A percentile compares a stretch with the other conserved stretches of the same genome.
Conservation (phyloP, 2,329 filamentous ascomycete genomes). For the Colletotrichum sp. region DNA sequence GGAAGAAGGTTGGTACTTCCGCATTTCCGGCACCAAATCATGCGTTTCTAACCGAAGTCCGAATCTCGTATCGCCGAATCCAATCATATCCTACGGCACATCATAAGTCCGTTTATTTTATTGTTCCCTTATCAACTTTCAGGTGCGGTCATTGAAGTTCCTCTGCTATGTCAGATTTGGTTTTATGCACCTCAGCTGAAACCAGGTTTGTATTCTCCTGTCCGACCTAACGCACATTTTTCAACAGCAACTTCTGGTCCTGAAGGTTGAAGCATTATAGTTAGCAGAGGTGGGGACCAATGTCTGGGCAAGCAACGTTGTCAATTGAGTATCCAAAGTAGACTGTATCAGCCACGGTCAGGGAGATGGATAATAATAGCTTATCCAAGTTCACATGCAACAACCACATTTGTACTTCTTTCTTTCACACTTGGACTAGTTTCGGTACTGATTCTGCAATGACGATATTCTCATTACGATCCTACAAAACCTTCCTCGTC, state of each 20-base stretch:
- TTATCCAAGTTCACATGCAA: no score
- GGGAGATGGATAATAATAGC: fast-evolving
- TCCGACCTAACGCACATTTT: not conserved
- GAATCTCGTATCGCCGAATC: not conserved
- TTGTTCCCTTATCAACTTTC: not conserved
- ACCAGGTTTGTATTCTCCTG: not conserved
- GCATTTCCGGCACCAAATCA: not conserved
- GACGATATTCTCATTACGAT: not conserved
- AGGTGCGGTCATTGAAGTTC: not conserved
- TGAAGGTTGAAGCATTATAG: fast-evolving
- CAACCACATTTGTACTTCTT: no score
- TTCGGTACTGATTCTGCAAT: not conserved
- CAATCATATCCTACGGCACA: not conserved
- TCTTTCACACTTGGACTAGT: not conserved
- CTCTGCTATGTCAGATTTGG: not conserved
- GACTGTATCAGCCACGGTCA: no score
- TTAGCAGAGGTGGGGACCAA: no score
- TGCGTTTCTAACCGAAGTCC: not conserved
- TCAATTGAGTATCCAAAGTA: no score
- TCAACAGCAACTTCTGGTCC: fast-evolving
- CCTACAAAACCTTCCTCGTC: not conserved
- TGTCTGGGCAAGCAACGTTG: fast-evolving
- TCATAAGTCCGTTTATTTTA: not conserved
- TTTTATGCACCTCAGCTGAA: not conserved
- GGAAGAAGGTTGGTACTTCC: not conserved